Base-by-base conservation (phyloP, 345 rosid species). In the Euphorbia pulcherrima region DNA sequence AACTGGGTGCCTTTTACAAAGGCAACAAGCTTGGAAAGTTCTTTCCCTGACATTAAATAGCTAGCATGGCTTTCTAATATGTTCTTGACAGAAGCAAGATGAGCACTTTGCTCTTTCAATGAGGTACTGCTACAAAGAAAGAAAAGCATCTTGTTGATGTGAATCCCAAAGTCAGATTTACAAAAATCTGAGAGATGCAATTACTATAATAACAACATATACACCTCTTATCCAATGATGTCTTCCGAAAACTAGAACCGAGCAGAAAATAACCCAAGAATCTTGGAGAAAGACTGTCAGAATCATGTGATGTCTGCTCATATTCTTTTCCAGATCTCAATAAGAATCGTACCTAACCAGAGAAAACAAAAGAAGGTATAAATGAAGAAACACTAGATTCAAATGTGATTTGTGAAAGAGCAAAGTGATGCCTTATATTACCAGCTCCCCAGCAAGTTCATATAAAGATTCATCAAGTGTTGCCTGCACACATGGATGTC, bases 371-470 rank as follows among this genome's bases (percentile, higher is more conserved):
- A 17, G 56, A 56, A 51, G 62, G 58, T 17, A 37, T 59, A 35
- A 28, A 73, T 21, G 11, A 12, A 53, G 46, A 33, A 30, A 26
- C 37, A 54, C 33, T 66, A 68, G 52, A 65, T 46, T 72, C 26
- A 64, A 53, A 33, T 28, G 65, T 50, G 39, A 72, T 62, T 5
- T 33, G 40, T 5, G 52, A 68, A 71, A 44, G 71, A 48, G 70
- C 3, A 64, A 53, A 70, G 51, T 54, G 67, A 62, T 18, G 79
- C 66, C 64, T 50, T 30, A 44, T 39, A 26, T 65, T 88, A 94
- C 99, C 88, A 94, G 86, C 83, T 94, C 99, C 73, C 99, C 99
- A 66, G 96, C 96, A 78, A 94, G 99, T 80, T 94, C 99, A 80
- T 94, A 94, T 65, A 94, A 79, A 52, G 95, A 91, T 73, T 94